Base-by-base conservation (phyloP, 176 grass and related monocot species). In the Oryza nivara region DNA sequence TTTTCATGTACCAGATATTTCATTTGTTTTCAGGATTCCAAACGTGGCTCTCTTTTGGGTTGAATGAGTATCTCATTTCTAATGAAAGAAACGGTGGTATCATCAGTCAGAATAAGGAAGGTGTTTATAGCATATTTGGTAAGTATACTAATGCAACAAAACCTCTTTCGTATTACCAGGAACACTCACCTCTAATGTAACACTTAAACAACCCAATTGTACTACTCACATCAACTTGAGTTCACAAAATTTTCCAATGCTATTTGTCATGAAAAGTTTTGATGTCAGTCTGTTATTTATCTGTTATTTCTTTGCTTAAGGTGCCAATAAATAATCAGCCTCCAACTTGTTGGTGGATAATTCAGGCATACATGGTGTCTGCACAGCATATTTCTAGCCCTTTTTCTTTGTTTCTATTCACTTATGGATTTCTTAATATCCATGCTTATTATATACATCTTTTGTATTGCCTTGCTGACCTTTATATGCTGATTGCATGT, bases 21-120 rank as follows among this genome's bases (percentile, higher is more conserved):
- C 75, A 26, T 49, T 76, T 60, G 22, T 83, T 88, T 41, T 58
- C 89, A 95, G 93, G 91, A 77, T 98, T 91, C 61, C 96, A 95
- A 81, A 84, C 74, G 20, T 92, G 89, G 82, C 81, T 98, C 60
- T 75, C 56, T 90, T 80, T 23, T 90, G 96, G 96, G 46, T 86
- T 98, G 87, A 98, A 87, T 61, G 75, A 88, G 20, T 95, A 95
- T 67, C 90, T 95, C 83, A 89, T 88, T 80, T 94, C 96, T 74
- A 88, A 86, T 88, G 84, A 94, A 93, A 98, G 91, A 85, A 87
- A 40, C 25, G 51, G 76, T 79, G 80, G 85, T 86, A 84, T 98
- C 73, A 89, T 95, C 70, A 93, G 93, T 84, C 89, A 94, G 82
- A 98, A 98, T 83, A 98, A 95, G 70, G 96, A 98, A 84, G 91